Evolutionary conservation across 352 stramenopile genomes (phyloP).

Genomic region (Phytopythium vexans): DNA sequence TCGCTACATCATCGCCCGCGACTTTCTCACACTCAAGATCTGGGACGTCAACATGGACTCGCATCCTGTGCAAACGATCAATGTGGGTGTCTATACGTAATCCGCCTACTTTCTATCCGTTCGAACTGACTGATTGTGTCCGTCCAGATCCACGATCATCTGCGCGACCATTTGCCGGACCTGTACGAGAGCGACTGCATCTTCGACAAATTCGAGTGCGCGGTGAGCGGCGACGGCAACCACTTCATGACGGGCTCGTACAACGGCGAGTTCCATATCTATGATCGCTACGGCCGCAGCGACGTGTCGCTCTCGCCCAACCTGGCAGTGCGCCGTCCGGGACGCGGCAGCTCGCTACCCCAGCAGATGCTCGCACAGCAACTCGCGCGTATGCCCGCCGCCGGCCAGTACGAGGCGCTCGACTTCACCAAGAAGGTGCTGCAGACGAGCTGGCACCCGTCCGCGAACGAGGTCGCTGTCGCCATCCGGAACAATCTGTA

Average conservation of each 20-base stretch:
- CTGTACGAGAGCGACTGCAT: conserved; percentile 97
- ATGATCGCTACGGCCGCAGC: conserved; percentile 78
- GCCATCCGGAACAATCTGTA: conserved; percentile 84
- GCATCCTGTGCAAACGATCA: conserved; percentile 91
- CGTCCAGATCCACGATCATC: conserved; percentile 88
- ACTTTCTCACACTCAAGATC: conserved; percentile 96
- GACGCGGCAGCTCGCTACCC: conserved; percentile 51
- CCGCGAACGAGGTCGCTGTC: conserved; percentile 73
- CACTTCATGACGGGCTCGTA: conserved; percentile 94
- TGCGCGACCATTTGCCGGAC: conserved; percentile 84
- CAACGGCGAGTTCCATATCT: conserved; percentile 93
- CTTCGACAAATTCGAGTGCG: conserved; percentile 97
- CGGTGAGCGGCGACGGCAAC: conserved; percentile 88
- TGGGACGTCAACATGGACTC: conserved; percentile 96
- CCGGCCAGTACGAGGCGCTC: conserved; percentile 43
- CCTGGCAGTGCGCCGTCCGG: conserved; percentile 16
- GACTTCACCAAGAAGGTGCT: conserved; percentile 88
- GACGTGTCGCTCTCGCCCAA: conserved; percentile 71
- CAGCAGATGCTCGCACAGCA: conserved; percentile 64
- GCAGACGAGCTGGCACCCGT: conserved; percentile 84
- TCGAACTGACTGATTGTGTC: neutral
- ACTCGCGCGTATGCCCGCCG: conserved; percentile 30
- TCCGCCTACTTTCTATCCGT: neutral
- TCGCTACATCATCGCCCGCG: conserved; percentile 92
- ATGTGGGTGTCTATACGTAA: conserved; percentile 44